phyloP scores from a whole-genome alignment of 441 rosid species.

The Populus trichocarpa region DNA sequence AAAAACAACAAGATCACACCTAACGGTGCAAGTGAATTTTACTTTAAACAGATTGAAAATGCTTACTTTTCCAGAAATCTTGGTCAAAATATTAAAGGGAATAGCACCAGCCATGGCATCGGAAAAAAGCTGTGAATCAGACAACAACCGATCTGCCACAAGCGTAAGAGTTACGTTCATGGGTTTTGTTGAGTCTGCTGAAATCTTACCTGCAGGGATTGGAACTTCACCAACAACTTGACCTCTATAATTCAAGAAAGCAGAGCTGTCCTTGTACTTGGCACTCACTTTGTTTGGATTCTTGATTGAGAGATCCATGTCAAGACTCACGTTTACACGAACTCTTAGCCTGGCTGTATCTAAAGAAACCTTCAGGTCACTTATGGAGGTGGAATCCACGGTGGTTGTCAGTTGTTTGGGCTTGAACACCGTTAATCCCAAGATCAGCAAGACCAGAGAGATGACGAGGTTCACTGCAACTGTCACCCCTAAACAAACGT shows the following conservation, averaged over 20 bases:
- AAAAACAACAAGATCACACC: slow-evolving; percentile 49
- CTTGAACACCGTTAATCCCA: slow-evolving; percentile 74
- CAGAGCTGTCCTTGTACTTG: slow-evolving; percentile 44
- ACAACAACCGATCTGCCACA: slow-evolving; percentile 66
- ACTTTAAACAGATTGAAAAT: slow-evolving; percentile 43
- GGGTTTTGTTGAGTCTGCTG: slow-evolving; percentile 31
- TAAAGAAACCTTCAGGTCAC: slow-evolving; percentile 30
- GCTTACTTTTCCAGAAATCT: slow-evolving; percentile 54
- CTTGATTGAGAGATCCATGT: slow-evolving; percentile 44
- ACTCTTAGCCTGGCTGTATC: slow-evolving; percentile 25
- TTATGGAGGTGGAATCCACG: slow-evolving; percentile 39
- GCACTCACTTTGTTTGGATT: slow-evolving; percentile 78
- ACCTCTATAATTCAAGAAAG: slow-evolving; percentile 56
- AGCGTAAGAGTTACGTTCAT: slow-evolving; percentile 52
- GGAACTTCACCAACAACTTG: slow-evolving; percentile 59
- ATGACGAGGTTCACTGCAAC: slow-evolving; percentile 29
- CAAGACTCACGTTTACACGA: slow-evolving; percentile 48
- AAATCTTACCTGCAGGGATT: slow-evolving; percentile 47
- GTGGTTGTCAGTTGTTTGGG: slow-evolving; percentile 50
- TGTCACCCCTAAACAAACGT: slow-evolving; percentile 37
- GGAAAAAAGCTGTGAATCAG: slow-evolving; percentile 25
- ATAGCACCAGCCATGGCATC: slow-evolving; percentile 42
- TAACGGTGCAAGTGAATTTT: slow-evolving; percentile 38
- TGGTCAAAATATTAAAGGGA: slow-evolving; percentile 39
- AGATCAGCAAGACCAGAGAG: slow-evolving; percentile 37